Base-by-base conservation (phyloP, 345 rosid species). In the Pistacia vera region DNA sequence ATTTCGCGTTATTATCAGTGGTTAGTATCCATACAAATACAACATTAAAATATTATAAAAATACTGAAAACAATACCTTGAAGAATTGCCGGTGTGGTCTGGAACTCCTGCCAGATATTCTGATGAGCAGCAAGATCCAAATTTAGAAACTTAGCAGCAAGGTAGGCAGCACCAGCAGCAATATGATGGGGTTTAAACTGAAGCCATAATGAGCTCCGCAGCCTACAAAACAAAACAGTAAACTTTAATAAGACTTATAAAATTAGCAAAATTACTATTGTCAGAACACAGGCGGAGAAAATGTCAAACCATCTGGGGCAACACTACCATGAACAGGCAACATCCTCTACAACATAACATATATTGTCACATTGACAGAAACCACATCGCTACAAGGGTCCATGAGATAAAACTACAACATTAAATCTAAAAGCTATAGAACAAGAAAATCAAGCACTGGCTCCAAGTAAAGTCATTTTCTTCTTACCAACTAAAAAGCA, bases 101-200 rank as follows among this genome's bases (percentile, higher is more conserved):
- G 85, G 75, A 92, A 90, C 76, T 92, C 97, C 72, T 77, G 87
- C 94, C 94, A 90, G 76, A 92, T 79, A 80, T 82, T 83, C 41
- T 83, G 91, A 76, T 86, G 78, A 55, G 79, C 73, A 20, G 90
- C 79, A 70, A 90, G 89, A 77, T 92, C 88, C 77, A 86, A 65
- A 65, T 84, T 89, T 65, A 92, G 80, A 56, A 86, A 83, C 82
- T 84, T 87, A 54, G 93, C 90, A 10, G 94, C 97, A 71, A 92
- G 91, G 80, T 79, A 88, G 12, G 91, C 92, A 77, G 92, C 97
- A 82, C 94, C 97, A 11, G 91, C 97, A 60, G 97, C 97, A 81
- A 92, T 92, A 33, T 92, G 92, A 73, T 86, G 88, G 57, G 97
- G 94, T 73, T 89, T 87, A 82, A 90, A 92, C 79, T 88, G 97